phyloP scores from a whole-genome alignment of 2,329 filamentous ascomycete species.

The Botrytis fragariae region DNA sequence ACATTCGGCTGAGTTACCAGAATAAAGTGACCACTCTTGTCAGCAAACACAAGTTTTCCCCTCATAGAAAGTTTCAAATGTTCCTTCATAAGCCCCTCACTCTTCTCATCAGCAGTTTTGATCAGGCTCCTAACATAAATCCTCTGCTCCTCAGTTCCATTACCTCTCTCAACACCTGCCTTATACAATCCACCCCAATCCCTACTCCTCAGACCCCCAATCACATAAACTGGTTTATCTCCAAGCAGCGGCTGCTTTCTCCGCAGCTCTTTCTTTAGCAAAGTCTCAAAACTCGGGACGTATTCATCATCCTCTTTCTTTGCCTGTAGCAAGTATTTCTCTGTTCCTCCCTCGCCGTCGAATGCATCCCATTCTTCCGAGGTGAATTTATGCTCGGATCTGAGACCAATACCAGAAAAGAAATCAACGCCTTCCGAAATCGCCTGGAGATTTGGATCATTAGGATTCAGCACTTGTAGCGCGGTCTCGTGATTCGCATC shows the following conservation, averaged over 20 bases:
- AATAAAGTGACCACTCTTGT: conserved; percentile 40
- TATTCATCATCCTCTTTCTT: conserved; percentile 22
- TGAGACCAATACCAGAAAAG: conserved; percentile 7
- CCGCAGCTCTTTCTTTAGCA: conserved; percentile 34
- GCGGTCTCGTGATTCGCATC: conserved; percentile 29
- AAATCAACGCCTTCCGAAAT: conserved; percentile 16
- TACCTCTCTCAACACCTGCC: conserved; percentile 37
- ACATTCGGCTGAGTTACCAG: conserved; percentile 41
- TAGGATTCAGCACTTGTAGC: conserved; percentile 23
- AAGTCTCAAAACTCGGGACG: conserved; percentile 32
- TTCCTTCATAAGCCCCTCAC: conserved; percentile 35
- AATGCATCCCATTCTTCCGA: conserved; percentile 24
- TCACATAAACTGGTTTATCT: conserved; percentile 28
- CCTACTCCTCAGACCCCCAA: background rate
- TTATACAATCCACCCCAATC: conserved; percentile 33
- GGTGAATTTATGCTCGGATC: conserved; percentile 23
- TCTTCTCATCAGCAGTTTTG: conserved; percentile 33
- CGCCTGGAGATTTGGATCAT: conserved; percentile 14
- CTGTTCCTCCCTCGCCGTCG: conserved; percentile 21
- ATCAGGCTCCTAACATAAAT: conserved; percentile 35
- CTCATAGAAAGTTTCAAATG: conserved; percentile 36
- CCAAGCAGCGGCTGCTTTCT: conserved; percentile 34
- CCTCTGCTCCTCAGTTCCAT: conserved; percentile 40
- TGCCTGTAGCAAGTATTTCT: conserved; percentile 22
- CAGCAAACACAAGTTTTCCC: conserved; percentile 35